These are phyloP conservation scores for Candida andamanensis DNA, from an alignment of 805 yeast genomes.

Conservation along the genomic window DNA sequence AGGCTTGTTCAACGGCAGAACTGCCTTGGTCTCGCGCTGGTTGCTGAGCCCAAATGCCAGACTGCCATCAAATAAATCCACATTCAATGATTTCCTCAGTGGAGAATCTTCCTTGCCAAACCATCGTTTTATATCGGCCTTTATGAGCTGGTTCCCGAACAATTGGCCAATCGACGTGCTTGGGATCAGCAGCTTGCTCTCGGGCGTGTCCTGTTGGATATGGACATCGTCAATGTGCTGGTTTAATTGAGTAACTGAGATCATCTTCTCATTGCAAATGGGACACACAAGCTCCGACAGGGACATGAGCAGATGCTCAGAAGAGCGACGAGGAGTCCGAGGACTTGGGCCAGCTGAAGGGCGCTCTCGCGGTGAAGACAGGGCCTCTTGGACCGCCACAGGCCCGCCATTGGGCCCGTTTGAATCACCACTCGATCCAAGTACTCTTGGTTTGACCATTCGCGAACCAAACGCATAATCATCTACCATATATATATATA, in stretches of 20 bases:
- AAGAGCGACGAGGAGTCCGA: neutral
- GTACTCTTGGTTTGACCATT: constrained; percentile 1
- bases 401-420: too few species aligned
- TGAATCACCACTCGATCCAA: constrained; percentile 2
- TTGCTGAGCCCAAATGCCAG: constrained; percentile 31
- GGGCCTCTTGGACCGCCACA: too few species aligned
- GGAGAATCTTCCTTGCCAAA: neutral
- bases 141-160: neutral
- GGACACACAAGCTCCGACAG: constrained; percentile 46
- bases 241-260: constrained; percentile 51
- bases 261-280: constrained; percentile 59
- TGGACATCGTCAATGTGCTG: constrained; percentile 71
- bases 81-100: constrained; percentile 32
- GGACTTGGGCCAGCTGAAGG: too few species aligned
- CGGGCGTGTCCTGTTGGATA: constrained; percentile 15
- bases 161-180: neutral
- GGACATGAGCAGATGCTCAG: neutral
- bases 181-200: constrained; percentile 3
- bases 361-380: too few species aligned
- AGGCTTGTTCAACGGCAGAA: constrained; percentile 6
- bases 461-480: too few species aligned
- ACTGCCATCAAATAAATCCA: constrained; percentile 47
- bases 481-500: too few species aligned
- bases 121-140: neutral
- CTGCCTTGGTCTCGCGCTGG: constrained; percentile 1